A percentile compares a stretch with the other conserved stretches of the same genome.
These are phyloP conservation scores for Dichomitus squalens DNA, from an alignment of 1,284 basidiomycete species.

Conservation along the genomic window DNA sequence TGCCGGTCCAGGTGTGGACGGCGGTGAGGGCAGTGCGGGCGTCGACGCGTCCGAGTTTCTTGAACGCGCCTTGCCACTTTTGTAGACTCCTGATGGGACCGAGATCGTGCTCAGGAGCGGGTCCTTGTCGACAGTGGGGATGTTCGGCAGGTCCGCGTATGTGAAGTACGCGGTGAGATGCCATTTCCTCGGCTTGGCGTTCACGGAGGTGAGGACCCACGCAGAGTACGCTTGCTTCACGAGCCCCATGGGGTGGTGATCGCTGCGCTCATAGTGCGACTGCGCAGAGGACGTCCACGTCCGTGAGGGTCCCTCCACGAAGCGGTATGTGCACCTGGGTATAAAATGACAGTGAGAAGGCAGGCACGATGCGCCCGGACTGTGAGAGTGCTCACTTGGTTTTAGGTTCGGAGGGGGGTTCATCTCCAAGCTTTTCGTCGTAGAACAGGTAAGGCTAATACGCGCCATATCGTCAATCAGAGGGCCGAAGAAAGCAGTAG, in stretches of 20 bases:
- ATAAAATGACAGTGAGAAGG: conserved; percentile 10
- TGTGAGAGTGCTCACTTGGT: conserved; percentile 40
- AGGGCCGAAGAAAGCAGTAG: conserved; percentile 12
- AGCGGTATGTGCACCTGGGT: conserved; percentile 47
- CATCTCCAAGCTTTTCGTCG: conserved; percentile 59
- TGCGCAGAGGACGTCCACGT: conserved; percentile 55
- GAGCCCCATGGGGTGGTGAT: conserved; percentile 52
- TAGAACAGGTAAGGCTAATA: conserved; percentile 65
- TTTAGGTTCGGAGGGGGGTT: conserved; percentile 36
- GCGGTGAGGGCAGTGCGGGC: conserved; percentile 27
- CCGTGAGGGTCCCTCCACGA: conserved; percentile 57
- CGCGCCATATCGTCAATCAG: conserved; percentile 14
- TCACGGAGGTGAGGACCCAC: conserved; percentile 51
- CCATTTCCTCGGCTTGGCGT: conserved; percentile 57
- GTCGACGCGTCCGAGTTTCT: conserved; percentile 40
- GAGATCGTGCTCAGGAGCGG: conserved; percentile 49
- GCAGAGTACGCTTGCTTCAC: conserved; percentile 70
- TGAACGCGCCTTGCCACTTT: conserved; percentile 59
- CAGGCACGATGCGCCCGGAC: conserved; percentile 11
- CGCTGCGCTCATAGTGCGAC: conserved; percentile 59
- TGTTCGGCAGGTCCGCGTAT: conserved; percentile 57
- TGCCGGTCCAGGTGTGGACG: conserved; percentile 28
- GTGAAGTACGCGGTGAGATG: conserved; percentile 67
- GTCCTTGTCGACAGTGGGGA: conserved; percentile 62
- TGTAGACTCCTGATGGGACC: conserved; percentile 60